Conservation (phyloP, 2,329 filamentous ascomycete genomes). For the Blumeria hordei region DNA sequence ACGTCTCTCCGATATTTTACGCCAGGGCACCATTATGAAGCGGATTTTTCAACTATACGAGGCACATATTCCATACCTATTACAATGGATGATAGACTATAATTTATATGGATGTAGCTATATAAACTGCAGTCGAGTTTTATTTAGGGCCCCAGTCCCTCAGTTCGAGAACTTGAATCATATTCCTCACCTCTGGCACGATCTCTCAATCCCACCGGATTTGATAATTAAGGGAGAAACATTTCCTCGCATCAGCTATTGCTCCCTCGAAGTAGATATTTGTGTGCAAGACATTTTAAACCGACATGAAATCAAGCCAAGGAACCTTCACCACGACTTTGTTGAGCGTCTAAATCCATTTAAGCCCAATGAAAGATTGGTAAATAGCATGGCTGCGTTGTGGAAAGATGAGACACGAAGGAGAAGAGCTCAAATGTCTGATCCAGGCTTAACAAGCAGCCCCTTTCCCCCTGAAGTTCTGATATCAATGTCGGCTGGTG, state of each 20-base stretch:
- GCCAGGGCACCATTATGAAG: slow-evolving; percentile 72
- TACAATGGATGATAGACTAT: slow-evolving; percentile 97
- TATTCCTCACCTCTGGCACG: slow-evolving; percentile 54
- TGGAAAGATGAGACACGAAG: slow-evolving; percentile 79
- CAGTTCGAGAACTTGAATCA: slow-evolving; percentile 34
- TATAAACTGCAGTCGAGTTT: slow-evolving; percentile 45
- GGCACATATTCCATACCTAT: slow-evolving; percentile 71
- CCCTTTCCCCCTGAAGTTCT: slow-evolving; percentile 64
- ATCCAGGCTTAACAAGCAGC: slow-evolving; percentile 37
- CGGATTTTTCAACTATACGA: slow-evolving; percentile 75
- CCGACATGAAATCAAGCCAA: slow-evolving; percentile 45
- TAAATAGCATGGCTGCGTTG: slow-evolving; percentile 79
- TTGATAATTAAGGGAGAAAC: slow-evolving; percentile 34
- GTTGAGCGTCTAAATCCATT: slow-evolving; percentile 43
- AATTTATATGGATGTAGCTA: slow-evolving; percentile 89
- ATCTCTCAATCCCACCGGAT: slow-evolving; percentile 36
- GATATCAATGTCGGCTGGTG: slow-evolving; percentile 71
- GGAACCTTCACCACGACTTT: slow-evolving; percentile 73
- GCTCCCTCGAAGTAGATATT: slow-evolving; percentile 72
- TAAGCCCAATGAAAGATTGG: slow-evolving; percentile 49
- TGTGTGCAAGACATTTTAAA: slow-evolving; percentile 77
- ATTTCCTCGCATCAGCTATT: slow-evolving; percentile 64
- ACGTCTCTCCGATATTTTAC: slow-evolving; percentile 64
- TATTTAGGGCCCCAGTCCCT: slow-evolving; percentile 57
- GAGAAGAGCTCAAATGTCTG: slow-evolving; percentile 46